Percentiles rank a stretch among this genome's conserved stretches.
These are phyloP conservation scores for Aspergillus jensenii DNA, from an alignment of 2,329 filamentous ascomycete species.

Conservation along the genomic window DNA sequence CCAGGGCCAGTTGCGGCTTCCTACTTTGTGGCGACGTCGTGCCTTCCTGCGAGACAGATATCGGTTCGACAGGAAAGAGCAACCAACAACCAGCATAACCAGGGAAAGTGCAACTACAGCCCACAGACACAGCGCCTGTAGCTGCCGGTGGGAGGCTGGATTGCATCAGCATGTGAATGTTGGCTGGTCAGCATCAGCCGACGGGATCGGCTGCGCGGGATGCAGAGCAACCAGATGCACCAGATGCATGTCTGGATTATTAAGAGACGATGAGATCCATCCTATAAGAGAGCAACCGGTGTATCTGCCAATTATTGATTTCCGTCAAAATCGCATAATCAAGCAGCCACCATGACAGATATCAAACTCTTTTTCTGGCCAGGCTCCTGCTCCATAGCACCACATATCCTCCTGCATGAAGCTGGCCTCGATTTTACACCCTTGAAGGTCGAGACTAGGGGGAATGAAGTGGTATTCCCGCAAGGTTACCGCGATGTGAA, in stretches of 20 bases:
- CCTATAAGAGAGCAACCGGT: background rate
- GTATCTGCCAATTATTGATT: too few relatives aligned
- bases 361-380: slow-evolving; percentile 29
- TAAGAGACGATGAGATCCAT: background rate
- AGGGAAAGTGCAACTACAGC: too few relatives aligned
- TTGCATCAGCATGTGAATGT: background rate
- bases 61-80: too few relatives aligned
- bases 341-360: background rate
- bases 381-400: slow-evolving; percentile 31
- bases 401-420: slow-evolving; percentile 34
- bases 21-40: too few relatives aligned
- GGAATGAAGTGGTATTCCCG: slow-evolving; percentile 7
- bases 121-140: too few relatives aligned
- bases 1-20: too few relatives aligned
- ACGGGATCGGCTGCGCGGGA: background rate
- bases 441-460: slow-evolving; percentile 7
- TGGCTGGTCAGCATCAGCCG: background rate
- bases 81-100: too few relatives aligned
- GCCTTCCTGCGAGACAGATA: too few relatives aligned
- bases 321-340: too few relatives aligned
- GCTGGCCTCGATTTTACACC: slow-evolving; percentile 17
- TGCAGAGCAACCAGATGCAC: background rate
- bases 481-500: slow-evolving; percentile 27
- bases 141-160: too few relatives aligned
- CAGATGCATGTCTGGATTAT: background rate